Evolutionary conservation across 176 grass and related monocot species (phyloP), one percentile per base, ranked within the genome.

Genomic region (Elymus sibiricus): DNA sequence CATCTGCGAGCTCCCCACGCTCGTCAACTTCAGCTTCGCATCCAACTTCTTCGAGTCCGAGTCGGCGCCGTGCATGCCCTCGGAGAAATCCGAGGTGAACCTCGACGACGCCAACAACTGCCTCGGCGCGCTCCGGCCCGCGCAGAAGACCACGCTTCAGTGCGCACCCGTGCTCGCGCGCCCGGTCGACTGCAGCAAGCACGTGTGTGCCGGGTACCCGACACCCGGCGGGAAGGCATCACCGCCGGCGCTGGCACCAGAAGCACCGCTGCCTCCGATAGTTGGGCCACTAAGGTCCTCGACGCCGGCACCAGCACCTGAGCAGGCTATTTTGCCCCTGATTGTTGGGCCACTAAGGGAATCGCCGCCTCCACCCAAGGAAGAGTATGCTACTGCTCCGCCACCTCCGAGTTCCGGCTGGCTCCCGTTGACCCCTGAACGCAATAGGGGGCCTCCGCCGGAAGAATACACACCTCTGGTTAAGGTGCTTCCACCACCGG

Each of bases 1-100:
- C 5, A 79, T 94, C 70, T 94, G 92, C 64, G 81, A 87, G 76
- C 73, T 94, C 3, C 86, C 89, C 4, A 11, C 1, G 28, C 88
- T 94, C 24, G 80, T 86, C n/a, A 91, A 91, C 84, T 94, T 94
- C 80, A 91, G 75, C 74, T 94, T 91, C 86, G 84, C 92, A 13
- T 46, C n/a, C 74, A 94, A 94, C 80, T 94, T 85, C 86, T 94
- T 94, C 83, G 76, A 88, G n/a, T 86, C 83, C 0, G 92, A 91
- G 80, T 64, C 92, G 0, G 28, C 34, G 0, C n/a, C 63, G 1
- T 94, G 89, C 43, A 74, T 80, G 80, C 76, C 88, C 1, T 88
- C 91, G 0, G 81, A 88, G 10, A 77, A 65, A n/a, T 56, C 63
- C 1, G 1, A 15, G 0, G 83, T 82, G 0, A 75, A 43, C 53